Evolutionary conservation across 2,329 filamentous ascomycete species (phyloP), one percentile per base, ranked within the genome.

Genomic region (Trichoderma aggressivum): DNA sequence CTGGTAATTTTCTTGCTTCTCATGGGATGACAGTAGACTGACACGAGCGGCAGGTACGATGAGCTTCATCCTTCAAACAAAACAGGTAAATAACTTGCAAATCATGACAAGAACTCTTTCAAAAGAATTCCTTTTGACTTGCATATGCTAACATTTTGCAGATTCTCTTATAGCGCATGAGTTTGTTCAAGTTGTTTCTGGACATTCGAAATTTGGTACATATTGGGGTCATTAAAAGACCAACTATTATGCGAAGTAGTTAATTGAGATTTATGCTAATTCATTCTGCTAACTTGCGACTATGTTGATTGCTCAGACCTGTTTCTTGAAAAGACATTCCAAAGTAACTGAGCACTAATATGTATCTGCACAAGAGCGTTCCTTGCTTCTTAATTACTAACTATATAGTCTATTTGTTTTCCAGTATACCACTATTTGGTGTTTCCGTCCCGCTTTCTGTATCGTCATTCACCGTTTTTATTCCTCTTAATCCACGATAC

Each of bases 41-140:
- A 71, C 36, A 30, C 87, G 2, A n/a, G 56, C 3, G 21, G 26
- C 91, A 74, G 89, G 87, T 93, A 79, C 94, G 92, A 91, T 91
- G 62, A 72, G 76, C 75, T 18, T 5, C 67, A 70, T 10, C 58
- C 67, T 65, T 55, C 58, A n/a, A 70, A 70, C 14, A 65, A 65
- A 50, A 60, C 66, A 28, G 56, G 56, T 50, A 16, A 60, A 28
- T 58, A 24, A 14, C 16, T 8, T 16, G 12, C 10, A n/a, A n/a
- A n/a, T n/a, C n/a, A n/a, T n/a, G n/a, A n/a, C 18, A 16, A 21
- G 1, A 21, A 10, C 10, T 34, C n/a, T 8, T 10, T 18, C 0
- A n/a, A 26, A 5, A 14, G 3, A 30, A 32, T 21, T 47, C 14
- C 5, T 14, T 39, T 39, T 10, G 0, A 11, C n/a, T 2, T 2